Conservation (phyloP, 495 filamentous ascomycete genomes). For the Neurospora pannonica region DNA sequence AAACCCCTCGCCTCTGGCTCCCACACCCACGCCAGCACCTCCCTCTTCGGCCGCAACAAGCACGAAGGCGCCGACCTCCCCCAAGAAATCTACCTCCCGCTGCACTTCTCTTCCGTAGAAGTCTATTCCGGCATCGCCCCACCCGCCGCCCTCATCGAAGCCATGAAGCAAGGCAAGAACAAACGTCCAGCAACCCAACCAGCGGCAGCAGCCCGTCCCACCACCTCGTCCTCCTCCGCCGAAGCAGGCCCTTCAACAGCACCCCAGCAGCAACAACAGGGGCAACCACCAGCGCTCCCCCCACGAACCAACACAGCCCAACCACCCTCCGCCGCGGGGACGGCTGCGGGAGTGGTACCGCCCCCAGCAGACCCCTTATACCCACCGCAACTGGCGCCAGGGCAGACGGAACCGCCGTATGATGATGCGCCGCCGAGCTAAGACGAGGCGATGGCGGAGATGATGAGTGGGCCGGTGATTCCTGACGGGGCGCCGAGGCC, state of each 20-base stretch:
- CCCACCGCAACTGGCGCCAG: constrained; percentile 34
- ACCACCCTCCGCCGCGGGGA: constrained; percentile 13
- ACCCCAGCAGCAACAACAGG: too few relatives aligned
- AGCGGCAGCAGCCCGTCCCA: constrained; percentile 10
- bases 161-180: constrained; percentile 39
- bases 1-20: constrained; percentile 9
- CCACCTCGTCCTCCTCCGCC: constrained; percentile 16
- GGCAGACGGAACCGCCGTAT: constrained; percentile 24
- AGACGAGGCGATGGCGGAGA: constrained; percentile 82
- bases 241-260: constrained; percentile 4
- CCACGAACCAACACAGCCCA: constrained; percentile 13
- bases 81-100: constrained; percentile 62
- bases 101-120: constrained; percentile 61
- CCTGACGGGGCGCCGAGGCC: constrained; percentile 25
- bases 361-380: constrained; percentile 29
- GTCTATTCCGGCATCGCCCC: constrained; percentile 90
- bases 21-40: background rate
- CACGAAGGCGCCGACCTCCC: constrained; percentile 32
- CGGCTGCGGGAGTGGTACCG: constrained; percentile 1
- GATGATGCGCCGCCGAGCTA: constrained; percentile 72
- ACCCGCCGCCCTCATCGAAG: constrained; percentile 62
- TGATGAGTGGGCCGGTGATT: constrained; percentile 40
- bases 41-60: constrained; percentile 6
- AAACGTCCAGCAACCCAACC: constrained; percentile 24
- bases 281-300: constrained; percentile 1